phyloP scores from a whole-genome alignment of 768 basidiomycete genomes.

The Leucocoprinus sp. region DNA sequence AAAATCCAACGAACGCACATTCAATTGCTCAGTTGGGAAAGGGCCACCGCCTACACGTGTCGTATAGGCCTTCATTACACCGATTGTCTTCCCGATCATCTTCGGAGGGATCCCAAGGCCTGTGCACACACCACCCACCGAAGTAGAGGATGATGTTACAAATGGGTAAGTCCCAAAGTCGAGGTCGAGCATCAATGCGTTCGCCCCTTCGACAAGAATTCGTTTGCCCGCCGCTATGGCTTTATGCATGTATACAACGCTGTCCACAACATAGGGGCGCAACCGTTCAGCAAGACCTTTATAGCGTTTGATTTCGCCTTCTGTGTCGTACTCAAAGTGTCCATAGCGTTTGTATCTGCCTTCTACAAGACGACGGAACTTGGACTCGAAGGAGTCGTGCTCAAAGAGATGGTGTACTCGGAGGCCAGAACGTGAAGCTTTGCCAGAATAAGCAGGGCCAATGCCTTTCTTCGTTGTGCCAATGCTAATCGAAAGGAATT shows the following conservation, averaged over 20 bases:
- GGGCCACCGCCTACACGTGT: conserved; percentile 98
- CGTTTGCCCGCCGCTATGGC: conserved; percentile 69
- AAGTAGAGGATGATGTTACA: conserved; percentile 91
- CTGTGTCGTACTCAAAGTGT: conserved; percentile 96
- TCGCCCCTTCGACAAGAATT: conserved; percentile 93
- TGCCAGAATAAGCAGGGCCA: conserved; percentile 96
- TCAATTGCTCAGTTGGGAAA: conserved; percentile 93
- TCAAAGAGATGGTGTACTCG: conserved; percentile 96
- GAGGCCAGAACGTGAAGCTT: conserved; percentile 92
- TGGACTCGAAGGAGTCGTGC: conserved; percentile 71
- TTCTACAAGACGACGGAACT: conserved; percentile 94
- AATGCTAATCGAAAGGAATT: conserved; percentile 45
- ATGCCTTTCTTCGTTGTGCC: conserved; percentile 98
- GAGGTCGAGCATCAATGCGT: conserved; percentile 96
- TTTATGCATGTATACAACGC: conserved; percentile 75
- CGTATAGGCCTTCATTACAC: conserved; percentile 97
- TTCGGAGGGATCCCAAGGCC: conserved; percentile 96
- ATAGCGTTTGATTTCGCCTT: conserved; percentile 90
- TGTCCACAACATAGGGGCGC: conserved; percentile 84
- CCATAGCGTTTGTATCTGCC: conserved; percentile 98
- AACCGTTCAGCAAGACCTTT: conserved; percentile 80
- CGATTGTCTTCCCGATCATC: conserved; percentile 77
- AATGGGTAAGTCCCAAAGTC: conserved; percentile 98
- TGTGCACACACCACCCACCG: conserved; percentile 93
- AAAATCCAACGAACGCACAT: conserved; percentile 38